These are phyloP conservation scores for Exophiala alcalophila DNA, from an alignment of 2,329 filamentous ascomycete genomes.

Conservation along the genomic window DNA sequence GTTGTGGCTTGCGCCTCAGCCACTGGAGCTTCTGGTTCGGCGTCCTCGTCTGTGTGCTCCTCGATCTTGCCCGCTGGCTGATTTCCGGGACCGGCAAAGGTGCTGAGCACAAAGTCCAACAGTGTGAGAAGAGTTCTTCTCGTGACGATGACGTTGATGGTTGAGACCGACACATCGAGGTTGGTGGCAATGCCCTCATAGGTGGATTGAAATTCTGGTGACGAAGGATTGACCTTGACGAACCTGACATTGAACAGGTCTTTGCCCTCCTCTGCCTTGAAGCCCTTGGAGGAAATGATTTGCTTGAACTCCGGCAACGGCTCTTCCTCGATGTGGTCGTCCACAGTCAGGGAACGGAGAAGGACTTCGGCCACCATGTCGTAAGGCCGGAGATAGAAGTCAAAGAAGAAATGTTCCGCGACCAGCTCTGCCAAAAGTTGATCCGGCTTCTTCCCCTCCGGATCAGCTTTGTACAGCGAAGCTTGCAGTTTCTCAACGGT, in stretches of 20 bases:
- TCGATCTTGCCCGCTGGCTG: conserved; percentile 30
- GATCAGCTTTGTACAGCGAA: conserved; percentile 83
- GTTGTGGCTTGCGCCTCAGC: conserved; percentile 23
- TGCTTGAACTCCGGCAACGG: conserved; percentile 89
- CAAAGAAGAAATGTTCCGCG: conserved; percentile 80
- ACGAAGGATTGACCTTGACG: conserved; percentile 80
- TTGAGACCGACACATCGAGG: conserved; percentile 84
- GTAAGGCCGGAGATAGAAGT: conserved; percentile 82
- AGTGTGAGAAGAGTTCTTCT: conserved; percentile 87
- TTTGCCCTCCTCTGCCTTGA: conserved; percentile 65
- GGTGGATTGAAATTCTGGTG: conserved; percentile 86
- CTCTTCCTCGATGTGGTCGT: conserved; percentile 89
- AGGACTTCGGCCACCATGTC: conserved; percentile 93
- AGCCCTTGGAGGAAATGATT: conserved; percentile 88
- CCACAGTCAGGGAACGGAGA: conserved; percentile 79
- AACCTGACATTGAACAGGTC: conserved; percentile 87
- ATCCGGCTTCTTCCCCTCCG: conserved; percentile 69
- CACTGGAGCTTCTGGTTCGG: conserved; percentile 35
- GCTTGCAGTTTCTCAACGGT: conserved; percentile 91
- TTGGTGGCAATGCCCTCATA: conserved; percentile 95
- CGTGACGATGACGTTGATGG: conserved; percentile 93
- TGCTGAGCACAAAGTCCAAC: conserved; percentile 88
- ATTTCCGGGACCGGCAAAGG: conserved; percentile 68
- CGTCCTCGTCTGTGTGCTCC: conserved; percentile 41
- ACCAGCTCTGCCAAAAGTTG: conserved; percentile 84